Conservation (phyloP, 2,329 filamentous ascomycete genomes). For the Purpureocillium lavendulum region DNA sequence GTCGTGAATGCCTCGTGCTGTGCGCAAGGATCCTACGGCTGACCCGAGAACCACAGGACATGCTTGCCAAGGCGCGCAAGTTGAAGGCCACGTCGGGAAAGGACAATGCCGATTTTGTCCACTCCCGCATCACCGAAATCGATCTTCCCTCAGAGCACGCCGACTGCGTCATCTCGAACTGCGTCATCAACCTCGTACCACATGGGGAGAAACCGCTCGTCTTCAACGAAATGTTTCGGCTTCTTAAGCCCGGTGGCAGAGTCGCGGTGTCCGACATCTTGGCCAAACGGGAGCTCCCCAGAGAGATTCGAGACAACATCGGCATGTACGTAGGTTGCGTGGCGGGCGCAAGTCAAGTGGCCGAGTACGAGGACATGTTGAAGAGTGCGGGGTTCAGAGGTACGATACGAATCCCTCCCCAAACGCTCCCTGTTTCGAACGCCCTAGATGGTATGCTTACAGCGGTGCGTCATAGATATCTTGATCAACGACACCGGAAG, state of each 20-base stretch:
- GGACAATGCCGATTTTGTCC: conserved; percentile 41
- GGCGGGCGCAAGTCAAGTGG: conserved; percentile 44
- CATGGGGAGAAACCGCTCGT: conserved; percentile 40
- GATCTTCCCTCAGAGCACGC: conserved; percentile 34
- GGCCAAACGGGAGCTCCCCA: conserved; percentile 36
- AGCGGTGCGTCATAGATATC: conserved; percentile 21
- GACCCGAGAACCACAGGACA: conserved; percentile 14
- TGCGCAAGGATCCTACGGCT: neutral
- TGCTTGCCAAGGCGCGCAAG: conserved; percentile 40
- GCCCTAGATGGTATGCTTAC: too few species aligned
- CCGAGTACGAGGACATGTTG: conserved; percentile 44
- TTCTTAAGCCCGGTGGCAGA: conserved; percentile 48
- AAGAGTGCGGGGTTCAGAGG: conserved; percentile 39
- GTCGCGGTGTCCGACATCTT: conserved; percentile 54
- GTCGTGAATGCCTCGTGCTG: neutral
- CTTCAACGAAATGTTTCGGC: conserved; percentile 48
- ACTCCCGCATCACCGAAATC: conserved; percentile 42
- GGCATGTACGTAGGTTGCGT: conserved; percentile 53
- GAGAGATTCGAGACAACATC: conserved; percentile 37
- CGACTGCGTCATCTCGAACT: conserved; percentile 52
- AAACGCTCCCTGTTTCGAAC: too few species aligned
- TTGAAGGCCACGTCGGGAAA: conserved; percentile 30
- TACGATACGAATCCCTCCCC: conserved; percentile 16
- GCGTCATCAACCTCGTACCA: conserved; percentile 52
- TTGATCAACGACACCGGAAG: conserved; percentile 34